Percentiles rank a stretch among this genome's conserved stretches.
phyloP scores from a whole-genome alignment of 345 rosid genomes.

The Citrus glauca region DNA sequence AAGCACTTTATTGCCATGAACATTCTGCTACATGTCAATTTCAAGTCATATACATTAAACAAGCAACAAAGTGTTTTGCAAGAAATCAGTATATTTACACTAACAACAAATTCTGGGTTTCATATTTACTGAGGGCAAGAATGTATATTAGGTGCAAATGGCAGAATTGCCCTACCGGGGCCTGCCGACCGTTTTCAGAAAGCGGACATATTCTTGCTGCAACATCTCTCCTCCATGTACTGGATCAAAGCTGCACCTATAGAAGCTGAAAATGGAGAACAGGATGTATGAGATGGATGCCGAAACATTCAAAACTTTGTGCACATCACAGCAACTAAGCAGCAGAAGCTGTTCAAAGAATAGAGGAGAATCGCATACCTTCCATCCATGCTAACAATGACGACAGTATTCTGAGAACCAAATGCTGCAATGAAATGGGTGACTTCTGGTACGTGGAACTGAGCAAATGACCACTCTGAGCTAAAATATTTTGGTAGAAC shows the following conservation, averaged over 20 bases:
- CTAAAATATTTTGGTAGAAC: conserved; percentile 89
- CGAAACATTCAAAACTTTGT: not conserved
- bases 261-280: conserved; percentile 38
- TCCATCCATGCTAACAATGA: conserved; percentile 79
- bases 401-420: conserved; percentile 69
- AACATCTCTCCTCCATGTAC: conserved; percentile 57
- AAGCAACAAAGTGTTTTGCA: not conserved
- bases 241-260: conserved; percentile 65
- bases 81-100: conserved; percentile 6
- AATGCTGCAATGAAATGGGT: conserved; percentile 77
- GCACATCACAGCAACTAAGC: not conserved
- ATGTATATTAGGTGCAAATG: not conserved
- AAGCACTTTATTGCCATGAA: not conserved
- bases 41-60: not conserved
- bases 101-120: not conserved
- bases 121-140: not conserved
- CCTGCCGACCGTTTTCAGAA: conserved; percentile 35
- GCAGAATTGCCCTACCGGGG: conserved; percentile 18
- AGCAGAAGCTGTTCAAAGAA: not conserved
- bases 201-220: conserved; percentile 57
- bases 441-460: conserved; percentile 73
- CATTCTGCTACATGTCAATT: not conserved
- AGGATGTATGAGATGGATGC: not conserved
- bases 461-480: conserved; percentile 97
- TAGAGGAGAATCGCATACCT: conserved; percentile 39